These are phyloP conservation scores for Sutorius australiensis DNA, from an alignment of 768 basidiomycete species.

Conservation along the genomic window DNA sequence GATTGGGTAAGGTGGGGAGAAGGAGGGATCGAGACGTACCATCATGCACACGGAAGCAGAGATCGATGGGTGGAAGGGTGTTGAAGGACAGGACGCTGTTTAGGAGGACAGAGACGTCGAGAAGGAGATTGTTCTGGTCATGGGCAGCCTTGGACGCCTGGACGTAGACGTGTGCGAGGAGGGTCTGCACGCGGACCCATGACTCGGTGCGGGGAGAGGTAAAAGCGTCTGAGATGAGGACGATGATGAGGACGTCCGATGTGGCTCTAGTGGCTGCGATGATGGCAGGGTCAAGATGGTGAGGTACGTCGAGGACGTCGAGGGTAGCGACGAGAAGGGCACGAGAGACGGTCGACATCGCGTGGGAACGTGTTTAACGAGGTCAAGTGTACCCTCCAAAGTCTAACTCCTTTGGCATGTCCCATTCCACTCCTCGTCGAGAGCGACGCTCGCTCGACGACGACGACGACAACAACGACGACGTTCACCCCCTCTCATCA, in stretches of 20 bases:
- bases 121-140: constrained; percentile 60
- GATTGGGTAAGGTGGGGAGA: constrained; percentile 3
- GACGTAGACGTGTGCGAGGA: constrained; percentile 82
- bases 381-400: not conserved
- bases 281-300: constrained; percentile 55
- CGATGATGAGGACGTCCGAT: constrained; percentile 50
- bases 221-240: constrained; percentile 65
- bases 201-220: constrained; percentile 43
- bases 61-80: constrained; percentile 35
- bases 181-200: constrained; percentile 69
- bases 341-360: constrained; percentile 8
- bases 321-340: constrained; percentile 53
- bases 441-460: not conserved
- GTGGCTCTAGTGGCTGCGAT: constrained; percentile 43
- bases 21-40: constrained; percentile 32
- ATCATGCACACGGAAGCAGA: constrained; percentile 43
- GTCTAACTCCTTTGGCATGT: not conserved
- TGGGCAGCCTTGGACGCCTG: constrained; percentile 77
- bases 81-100: constrained; percentile 49
- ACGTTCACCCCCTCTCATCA: constrained; percentile 21
- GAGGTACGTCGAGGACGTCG: constrained; percentile 46
- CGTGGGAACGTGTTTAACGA: not conserved
- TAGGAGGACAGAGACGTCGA: constrained; percentile 77
- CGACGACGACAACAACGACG: too few species aligned
- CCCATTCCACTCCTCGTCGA: not conserved